A percentile compares a stretch with the other conserved stretches of the same genome.
Conservation (phyloP, 208 protist genomes). For the Endotrypanum monterogeii region DNA sequence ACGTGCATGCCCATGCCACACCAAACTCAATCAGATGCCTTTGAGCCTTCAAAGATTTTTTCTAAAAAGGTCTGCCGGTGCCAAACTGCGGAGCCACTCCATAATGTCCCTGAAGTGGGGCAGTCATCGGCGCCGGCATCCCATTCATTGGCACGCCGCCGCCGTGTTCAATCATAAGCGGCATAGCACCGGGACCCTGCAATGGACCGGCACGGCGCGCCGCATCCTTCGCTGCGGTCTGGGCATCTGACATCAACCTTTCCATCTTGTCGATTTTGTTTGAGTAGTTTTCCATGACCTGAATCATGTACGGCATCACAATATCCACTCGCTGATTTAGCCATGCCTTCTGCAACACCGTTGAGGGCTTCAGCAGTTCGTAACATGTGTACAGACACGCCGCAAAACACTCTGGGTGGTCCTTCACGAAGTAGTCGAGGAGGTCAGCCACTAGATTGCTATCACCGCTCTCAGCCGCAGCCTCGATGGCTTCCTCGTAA, state of each 20-base stretch:
- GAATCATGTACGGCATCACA: slow-evolving; percentile 99
- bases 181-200: slow-evolving; percentile 33
- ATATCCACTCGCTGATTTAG: slow-evolving; percentile 96
- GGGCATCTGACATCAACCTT: slow-evolving; percentile 75
- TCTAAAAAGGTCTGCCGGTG: slow-evolving; percentile 63
- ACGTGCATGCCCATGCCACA: not conserved
- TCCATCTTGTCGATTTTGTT: slow-evolving; percentile 87
- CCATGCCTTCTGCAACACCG: slow-evolving; percentile 99
- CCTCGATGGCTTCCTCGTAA: slow-evolving; percentile 98
- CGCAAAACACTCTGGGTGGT: slow-evolving; percentile 95
- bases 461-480: slow-evolving; percentile 96
- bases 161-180: slow-evolving; percentile 79
- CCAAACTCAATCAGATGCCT: slow-evolving; percentile 2
- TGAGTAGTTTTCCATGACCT: slow-evolving; percentile 95
- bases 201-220: slow-evolving; percentile 59
- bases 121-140: slow-evolving; percentile 45
- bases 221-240: slow-evolving; percentile 87
- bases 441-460: slow-evolving; percentile 93
- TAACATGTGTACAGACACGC: slow-evolving; percentile 98
- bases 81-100: slow-evolving; percentile 58
- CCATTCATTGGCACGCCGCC: slow-evolving; percentile 29
- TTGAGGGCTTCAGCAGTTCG: slow-evolving; percentile 93
- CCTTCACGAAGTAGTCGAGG: slow-evolving; percentile 98
- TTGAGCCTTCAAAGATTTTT: slow-evolving; percentile 1
- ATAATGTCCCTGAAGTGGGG: slow-evolving; percentile 37